phyloP scores from a whole-genome alignment of 371 early-diverging fungal genomes.

The Smittium mucronatum region DNA sequence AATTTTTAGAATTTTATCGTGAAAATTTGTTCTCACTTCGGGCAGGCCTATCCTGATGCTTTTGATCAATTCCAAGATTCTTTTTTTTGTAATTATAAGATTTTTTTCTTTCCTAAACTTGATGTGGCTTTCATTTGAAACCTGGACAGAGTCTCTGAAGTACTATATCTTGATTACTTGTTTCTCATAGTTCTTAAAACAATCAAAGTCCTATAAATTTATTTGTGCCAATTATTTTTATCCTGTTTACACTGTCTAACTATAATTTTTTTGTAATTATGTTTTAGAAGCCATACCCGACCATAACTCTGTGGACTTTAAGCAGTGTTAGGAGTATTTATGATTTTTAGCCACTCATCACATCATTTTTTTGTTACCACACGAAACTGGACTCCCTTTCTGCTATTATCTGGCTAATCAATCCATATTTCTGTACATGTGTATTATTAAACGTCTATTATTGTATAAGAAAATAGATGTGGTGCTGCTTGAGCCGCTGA shows the following conservation, averaged over 20 bases:
- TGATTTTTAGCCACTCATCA: slow-evolving; percentile 15
- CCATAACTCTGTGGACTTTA: slow-evolving; percentile 29
- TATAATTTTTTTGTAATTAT: slow-evolving; percentile 12
- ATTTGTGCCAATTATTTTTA: slow-evolving; percentile 12
- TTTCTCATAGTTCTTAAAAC: neutral
- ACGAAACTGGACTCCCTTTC: slow-evolving; percentile 6
- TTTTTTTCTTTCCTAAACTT: neutral
- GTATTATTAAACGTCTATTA: slow-evolving; percentile 1
- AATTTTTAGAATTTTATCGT: neutral
- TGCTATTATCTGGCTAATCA: neutral
- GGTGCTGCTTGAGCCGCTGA: neutral
- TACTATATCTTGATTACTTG: neutral
- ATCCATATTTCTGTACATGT: neutral
- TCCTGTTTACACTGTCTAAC: neutral
- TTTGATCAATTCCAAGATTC: neutral
- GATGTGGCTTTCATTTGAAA: neutral
- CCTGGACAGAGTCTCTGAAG: neutral
- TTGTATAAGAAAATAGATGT: slow-evolving; percentile 16
- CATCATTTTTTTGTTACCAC: neutral
- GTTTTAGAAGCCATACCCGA: slow-evolving; percentile 27
- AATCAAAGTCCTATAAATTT: neutral
- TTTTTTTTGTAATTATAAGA: neutral
- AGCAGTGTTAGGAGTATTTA: slow-evolving; percentile 16
- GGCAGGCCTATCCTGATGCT: neutral
- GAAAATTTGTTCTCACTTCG: neutral